Conservation (phyloP, 176 grass and related monocot species). For the Thalia dealbata region DNA sequence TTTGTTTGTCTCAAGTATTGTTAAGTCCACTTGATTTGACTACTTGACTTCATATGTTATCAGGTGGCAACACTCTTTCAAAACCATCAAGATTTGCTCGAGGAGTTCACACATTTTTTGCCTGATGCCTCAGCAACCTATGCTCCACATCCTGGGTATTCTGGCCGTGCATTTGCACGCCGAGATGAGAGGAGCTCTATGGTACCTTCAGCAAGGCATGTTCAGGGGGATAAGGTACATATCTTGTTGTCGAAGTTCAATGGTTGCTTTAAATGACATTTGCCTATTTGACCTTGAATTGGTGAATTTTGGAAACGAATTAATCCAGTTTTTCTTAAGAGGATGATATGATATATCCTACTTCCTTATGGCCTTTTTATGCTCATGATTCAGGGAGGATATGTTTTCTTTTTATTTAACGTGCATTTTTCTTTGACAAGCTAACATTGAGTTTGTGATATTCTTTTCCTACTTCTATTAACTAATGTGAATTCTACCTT, state of each 20-base stretch:
- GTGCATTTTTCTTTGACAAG: background rate
- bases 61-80: constrained; percentile 75
- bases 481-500: background rate
- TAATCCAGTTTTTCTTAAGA: no score
- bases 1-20: background rate
- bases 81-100: constrained; percentile 77
- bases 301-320: background rate
- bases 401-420: background rate
- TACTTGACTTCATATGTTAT: constrained; percentile 10
- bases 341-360: background rate
- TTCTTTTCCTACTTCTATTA: background rate
- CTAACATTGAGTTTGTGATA: background rate
- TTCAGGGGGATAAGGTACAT: constrained; percentile 66
- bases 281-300: background rate
- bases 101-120: constrained; percentile 93
- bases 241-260: background rate
- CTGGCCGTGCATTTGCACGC: constrained; percentile 45
- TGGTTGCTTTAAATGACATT: background rate
- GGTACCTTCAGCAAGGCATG: constrained; percentile 38
- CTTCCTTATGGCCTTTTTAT: background rate
- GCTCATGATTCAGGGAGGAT: background rate
- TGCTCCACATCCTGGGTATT: constrained; percentile 34
- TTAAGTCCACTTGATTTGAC: background rate
- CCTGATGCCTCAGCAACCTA: constrained; percentile 65
- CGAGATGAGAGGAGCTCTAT: constrained; percentile 56